Evolutionary conservation across 2,329 filamentous ascomycete genomes (phyloP).

Genomic region (Microdochium paspali): DNA sequence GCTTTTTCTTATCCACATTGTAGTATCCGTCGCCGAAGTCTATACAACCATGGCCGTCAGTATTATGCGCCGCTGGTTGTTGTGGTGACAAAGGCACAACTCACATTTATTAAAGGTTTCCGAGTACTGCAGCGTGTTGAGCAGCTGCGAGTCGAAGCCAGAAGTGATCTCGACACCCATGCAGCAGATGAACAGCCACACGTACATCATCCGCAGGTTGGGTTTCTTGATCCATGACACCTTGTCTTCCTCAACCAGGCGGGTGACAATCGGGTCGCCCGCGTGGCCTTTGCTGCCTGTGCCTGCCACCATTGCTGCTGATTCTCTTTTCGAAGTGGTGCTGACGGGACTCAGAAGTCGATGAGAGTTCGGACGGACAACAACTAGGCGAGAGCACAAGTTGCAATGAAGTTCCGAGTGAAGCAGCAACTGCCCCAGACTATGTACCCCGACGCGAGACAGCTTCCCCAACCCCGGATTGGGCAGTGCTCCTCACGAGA

Average conservation of each 20-base stretch:
- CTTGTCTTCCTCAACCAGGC: neutral
- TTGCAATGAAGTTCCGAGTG: neutral
- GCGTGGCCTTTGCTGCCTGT: neutral
- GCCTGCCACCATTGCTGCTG: neutral
- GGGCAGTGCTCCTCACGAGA: neutral
- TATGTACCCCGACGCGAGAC: neutral
- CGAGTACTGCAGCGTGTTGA: constrained; percentile 32
- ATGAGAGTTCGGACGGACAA: neutral
- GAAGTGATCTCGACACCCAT: constrained; percentile 21
- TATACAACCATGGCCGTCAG: constrained; percentile 4
- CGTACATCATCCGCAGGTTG: neutral
- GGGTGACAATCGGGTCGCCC: neutral
- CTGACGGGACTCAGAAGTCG: neutral
- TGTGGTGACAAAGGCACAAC: constrained; percentile 4
- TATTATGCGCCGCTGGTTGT: neutral
- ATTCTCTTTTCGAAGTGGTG: too few relatives aligned
- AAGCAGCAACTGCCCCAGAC: neutral
- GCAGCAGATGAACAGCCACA: constrained; percentile 1
- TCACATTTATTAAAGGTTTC: constrained; percentile 24
- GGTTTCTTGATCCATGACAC: neutral
- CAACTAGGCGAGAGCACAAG: neutral
- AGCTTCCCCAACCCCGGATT: neutral
- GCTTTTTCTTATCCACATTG: neutral
- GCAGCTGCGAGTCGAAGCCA: constrained; percentile 35
- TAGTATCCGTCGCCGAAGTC: constrained; percentile 28